Evolutionary conservation across 1,284 basidiomycete genomes (phyloP).

Genomic region (Lignosus rhinocerotis): DNA sequence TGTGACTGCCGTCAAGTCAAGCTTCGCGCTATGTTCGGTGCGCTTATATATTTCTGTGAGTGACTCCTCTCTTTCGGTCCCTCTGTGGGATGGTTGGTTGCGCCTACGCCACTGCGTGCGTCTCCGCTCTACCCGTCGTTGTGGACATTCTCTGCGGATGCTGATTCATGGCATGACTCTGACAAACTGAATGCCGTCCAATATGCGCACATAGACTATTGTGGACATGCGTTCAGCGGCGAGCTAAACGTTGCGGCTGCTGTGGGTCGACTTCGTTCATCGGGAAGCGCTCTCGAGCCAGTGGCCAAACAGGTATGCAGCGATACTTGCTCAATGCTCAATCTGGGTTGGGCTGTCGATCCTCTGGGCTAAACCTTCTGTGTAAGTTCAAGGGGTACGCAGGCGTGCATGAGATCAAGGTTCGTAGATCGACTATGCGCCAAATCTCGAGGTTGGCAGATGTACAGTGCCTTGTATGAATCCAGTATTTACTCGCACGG

Average conservation of each 20-base stretch:
- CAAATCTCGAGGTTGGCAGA: too few species aligned
- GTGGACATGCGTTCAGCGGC: not conserved
- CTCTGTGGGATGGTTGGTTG: not conserved
- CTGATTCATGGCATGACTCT: not conserved
- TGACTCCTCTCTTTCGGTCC: not conserved
- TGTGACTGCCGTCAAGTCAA: not conserved
- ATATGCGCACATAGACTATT: not conserved
- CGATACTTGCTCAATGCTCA: not conserved
- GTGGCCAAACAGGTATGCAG: not conserved
- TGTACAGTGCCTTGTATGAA: too few species aligned
- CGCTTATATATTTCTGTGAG: not conserved
- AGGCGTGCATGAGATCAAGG: too few species aligned
- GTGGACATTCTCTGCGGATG: not conserved
- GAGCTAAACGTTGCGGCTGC: not conserved
- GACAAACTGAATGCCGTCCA: not conserved
- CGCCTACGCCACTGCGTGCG: not conserved
- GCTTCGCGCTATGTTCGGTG: not conserved
- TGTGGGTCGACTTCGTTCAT: not conserved
- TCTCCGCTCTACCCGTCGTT: not conserved
- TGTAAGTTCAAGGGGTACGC: too few species aligned
- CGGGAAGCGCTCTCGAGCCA: not conserved
- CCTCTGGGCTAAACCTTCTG: not conserved
- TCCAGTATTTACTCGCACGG: too few species aligned
- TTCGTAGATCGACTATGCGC: too few species aligned
- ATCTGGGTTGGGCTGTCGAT: not conserved